Evolutionary conservation across 1,284 basidiomycete genomes (phyloP), one percentile per base, ranked within the genome.

Genomic region (Sporisorium reilianum): DNA sequence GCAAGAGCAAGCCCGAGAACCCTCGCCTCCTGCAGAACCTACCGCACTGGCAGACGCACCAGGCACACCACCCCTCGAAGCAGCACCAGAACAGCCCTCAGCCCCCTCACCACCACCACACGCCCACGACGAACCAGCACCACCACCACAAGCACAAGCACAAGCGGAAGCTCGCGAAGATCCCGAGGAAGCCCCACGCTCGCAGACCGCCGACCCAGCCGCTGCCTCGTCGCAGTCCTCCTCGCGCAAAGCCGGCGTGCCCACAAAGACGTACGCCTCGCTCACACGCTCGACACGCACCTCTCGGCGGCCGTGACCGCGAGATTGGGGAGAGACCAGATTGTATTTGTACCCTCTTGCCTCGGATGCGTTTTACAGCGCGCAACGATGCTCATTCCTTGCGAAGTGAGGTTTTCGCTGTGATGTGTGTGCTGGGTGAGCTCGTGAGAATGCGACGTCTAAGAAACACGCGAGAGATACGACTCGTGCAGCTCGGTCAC

Each of bases 401-500:
- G 38, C 38, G 38, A 20, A 18, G 18, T 5, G 11, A 18, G 18
- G 14, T n/a, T 38, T 18, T 18, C 36, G 16, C 8, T 2, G 16
- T 41, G 38, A 41, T 20, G 38, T 41, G 38, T 41, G n/a, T 41
- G 38, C 32, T 12, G 32, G n/a, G 38, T 20, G 38, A 41, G 38
- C 9, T 41, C 20, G 4, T 6, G 8, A 41, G 20, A 1, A 18
- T 14, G 11, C 4, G 18, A 12, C 16, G 0, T 14, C 49, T 52
- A 54, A 7, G 41, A 54, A 5, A 70, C 59, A 1, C 59, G 51
- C 25, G 67, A 65, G 10, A 76, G 44, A 46, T 82, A 81, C 10
- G 60, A 42, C 18, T 54, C 55, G 56, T 81, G 79, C 20, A 82
- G 63, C 51, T 77, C 64, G 25, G 64, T 74, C 2, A 82, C 80